A percentile compares a stretch with the other conserved stretches of the same genome.
Conservation (phyloP, 2,329 filamentous ascomycete genomes). For the Diaporthe batatas region DNA sequence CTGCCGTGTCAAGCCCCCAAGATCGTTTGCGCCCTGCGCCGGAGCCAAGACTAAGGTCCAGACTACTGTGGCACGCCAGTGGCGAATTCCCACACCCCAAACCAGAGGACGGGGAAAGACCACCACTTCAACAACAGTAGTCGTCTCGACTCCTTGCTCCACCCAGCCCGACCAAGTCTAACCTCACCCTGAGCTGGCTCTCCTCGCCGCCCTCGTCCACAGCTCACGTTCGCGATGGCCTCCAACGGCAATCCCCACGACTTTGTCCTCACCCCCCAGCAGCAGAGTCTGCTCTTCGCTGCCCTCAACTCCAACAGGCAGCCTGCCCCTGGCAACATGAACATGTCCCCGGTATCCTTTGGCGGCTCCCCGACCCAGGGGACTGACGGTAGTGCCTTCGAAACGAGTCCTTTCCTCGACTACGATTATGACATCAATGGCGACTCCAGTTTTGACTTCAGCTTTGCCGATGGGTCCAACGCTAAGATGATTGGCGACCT, state of each 20-base stretch:
- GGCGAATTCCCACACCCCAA: constrained; percentile 25
- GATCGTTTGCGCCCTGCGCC: constrained; percentile 17
- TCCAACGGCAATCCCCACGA: constrained; percentile 65
- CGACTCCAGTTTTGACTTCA: constrained; percentile 83
- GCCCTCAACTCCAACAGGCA: constrained; percentile 80
- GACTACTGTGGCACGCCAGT: constrained; percentile 33
- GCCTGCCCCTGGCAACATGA: constrained; percentile 54
- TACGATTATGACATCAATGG: constrained; percentile 83
- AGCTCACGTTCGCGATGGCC: constrained; percentile 58
- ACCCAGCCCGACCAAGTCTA: constrained; percentile 1
- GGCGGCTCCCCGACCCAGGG: constrained; percentile 63
- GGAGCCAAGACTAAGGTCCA: constrained; percentile 18
- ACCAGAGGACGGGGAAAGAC: constrained; percentile 30
- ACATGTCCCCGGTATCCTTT: constrained; percentile 63
- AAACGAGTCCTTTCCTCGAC: constrained; percentile 87
- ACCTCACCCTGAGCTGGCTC: constrained; percentile 5
- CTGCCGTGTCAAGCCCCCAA: neutral
- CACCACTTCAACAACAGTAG: constrained; percentile 15
- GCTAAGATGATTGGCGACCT: constrained; percentile 82
- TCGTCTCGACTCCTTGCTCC: constrained; percentile 16
- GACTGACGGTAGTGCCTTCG: constrained; percentile 65
- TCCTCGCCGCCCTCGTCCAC: constrained; percentile 14
- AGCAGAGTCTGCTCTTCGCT: constrained; percentile 81
- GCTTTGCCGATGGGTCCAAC: constrained; percentile 66
- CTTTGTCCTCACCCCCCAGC: constrained; percentile 80